These are phyloP conservation scores for Colletotrichum cuscutae DNA, from an alignment of 2,329 filamentous ascomycete species.

Conservation along the genomic window DNA sequence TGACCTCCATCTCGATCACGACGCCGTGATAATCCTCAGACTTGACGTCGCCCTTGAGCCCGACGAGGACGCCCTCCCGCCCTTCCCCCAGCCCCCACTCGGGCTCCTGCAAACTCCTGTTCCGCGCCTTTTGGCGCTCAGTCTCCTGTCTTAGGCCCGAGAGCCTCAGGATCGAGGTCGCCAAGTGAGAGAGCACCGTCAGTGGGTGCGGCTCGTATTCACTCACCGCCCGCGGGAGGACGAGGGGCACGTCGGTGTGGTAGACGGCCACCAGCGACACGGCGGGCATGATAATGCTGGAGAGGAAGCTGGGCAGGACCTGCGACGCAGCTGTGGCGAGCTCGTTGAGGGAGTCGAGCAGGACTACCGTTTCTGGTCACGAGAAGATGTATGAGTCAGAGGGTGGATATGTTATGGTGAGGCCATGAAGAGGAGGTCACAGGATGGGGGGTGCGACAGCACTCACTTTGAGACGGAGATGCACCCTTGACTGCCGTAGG, in stretches of 20 bases:
- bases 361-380: conserved; percentile 72
- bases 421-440: neutral
- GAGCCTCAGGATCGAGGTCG: conserved; percentile 84
- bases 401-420: neutral
- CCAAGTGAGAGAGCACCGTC: conserved; percentile 81
- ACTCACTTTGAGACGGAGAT: conserved; percentile 54
- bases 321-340: conserved; percentile 65
- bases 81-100: conserved; percentile 82
- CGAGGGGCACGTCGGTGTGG: conserved; percentile 80
- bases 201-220: conserved; percentile 77
- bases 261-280: conserved; percentile 83
- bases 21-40: conserved; percentile 56
- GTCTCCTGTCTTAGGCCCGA: conserved; percentile 80
- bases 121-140: conserved; percentile 77
- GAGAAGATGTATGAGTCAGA: conserved; percentile 29
- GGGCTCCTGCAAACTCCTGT: conserved; percentile 80
- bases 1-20: conserved; percentile 86
- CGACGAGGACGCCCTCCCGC: conserved; percentile 81
- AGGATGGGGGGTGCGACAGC: too few relatives aligned
- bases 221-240: conserved; percentile 52
- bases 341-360: conserved; percentile 83
- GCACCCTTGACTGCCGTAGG: conserved; percentile 48
- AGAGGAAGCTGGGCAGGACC: conserved; percentile 75
- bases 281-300: conserved; percentile 71
- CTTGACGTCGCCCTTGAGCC: conserved; percentile 64